A percentile compares a stretch with the other conserved stretches of the same genome.
Evolutionary conservation across 139 green algal genomes (phyloP).

Genomic region (Chlamydomonas urium): DNA sequence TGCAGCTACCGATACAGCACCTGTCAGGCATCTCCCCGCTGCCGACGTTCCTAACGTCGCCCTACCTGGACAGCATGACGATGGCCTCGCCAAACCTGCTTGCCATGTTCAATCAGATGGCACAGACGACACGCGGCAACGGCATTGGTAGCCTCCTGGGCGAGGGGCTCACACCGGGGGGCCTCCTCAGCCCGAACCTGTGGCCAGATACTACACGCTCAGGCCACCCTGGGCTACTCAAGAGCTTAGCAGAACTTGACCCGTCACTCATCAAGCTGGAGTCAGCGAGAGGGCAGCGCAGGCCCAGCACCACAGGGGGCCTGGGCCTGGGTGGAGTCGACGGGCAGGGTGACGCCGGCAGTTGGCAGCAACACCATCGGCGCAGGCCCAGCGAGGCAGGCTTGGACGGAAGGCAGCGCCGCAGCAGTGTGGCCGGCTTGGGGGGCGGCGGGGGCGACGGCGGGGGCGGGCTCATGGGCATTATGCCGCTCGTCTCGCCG

Average conservation of each 20-base stretch:
- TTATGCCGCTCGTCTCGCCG: not conserved
- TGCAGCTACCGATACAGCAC: too few relatives aligned
- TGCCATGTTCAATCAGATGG: slow-evolving; percentile 18
- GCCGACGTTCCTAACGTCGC: too few relatives aligned
- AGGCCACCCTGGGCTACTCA: not conserved
- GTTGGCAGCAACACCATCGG: not conserved
- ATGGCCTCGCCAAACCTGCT: too few relatives aligned
- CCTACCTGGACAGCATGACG: too few relatives aligned
- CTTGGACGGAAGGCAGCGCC: not conserved
- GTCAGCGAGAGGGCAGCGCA: too few relatives aligned
- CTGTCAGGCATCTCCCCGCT: too few relatives aligned
- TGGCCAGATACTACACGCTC: slow-evolving; percentile 19
- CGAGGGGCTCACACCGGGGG: not conserved
- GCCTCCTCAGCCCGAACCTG: slow-evolving; percentile 10
- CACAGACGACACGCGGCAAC: slow-evolving; percentile 17
- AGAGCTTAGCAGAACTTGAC: too few relatives aligned
- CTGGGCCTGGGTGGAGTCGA: not conserved
- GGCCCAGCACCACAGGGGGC: not conserved
- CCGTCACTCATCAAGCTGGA: too few relatives aligned
- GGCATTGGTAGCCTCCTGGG: slow-evolving; percentile 13
- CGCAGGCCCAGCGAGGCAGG: too few relatives aligned
- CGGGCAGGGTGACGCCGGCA: not conserved
- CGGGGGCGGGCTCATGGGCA: not conserved
- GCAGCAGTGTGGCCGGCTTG: not conserved
- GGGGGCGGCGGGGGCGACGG: not conserved